Percentiles rank a stretch among this genome's conserved stretches.
phyloP scores from a whole-genome alignment of 2,329 filamentous ascomycete species.

The Ophidiomyces ophidiicola region DNA sequence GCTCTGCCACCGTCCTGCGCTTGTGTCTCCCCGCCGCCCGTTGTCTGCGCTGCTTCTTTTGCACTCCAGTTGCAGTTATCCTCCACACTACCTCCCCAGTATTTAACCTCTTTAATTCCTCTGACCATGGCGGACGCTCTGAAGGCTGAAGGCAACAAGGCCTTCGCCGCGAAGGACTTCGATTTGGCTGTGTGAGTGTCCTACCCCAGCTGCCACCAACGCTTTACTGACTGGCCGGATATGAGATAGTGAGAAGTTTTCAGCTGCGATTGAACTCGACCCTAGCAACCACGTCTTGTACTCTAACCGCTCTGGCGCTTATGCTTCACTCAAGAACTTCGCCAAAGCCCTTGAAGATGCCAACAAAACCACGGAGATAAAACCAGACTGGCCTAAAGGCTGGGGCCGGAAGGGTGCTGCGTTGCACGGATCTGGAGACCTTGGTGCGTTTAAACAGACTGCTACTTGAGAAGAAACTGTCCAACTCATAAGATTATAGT shows the following conservation, averaged over 20 bases:
- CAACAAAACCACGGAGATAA: conserved; percentile 83
- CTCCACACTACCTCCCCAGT: not conserved
- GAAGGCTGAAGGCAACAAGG: conserved; percentile 96
- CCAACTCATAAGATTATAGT: conserved; percentile 36
- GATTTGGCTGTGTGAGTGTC: conserved; percentile 79
- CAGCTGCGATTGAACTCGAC: conserved; percentile 79
- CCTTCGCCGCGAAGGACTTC: conserved; percentile 96
- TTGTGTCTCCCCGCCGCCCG: conserved; percentile 1
- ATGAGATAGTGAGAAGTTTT: conserved; percentile 70
- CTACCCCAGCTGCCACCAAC: not conserved
- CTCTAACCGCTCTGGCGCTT: conserved; percentile 82
- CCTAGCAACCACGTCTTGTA: conserved; percentile 91
- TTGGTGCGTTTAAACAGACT: conserved; percentile 40
- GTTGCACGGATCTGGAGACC: conserved; percentile 73
- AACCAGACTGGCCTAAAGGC: conserved; percentile 96
- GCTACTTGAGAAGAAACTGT: not conserved
- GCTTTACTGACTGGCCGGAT: conserved; percentile 6
- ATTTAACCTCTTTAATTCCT: conserved; percentile 11
- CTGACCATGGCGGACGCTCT: conserved; percentile 65
- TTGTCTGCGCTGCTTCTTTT: not conserved
- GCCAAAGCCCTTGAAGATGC: conserved; percentile 76
- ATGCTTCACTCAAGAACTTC: conserved; percentile 85
- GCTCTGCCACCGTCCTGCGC: conserved; percentile 6
- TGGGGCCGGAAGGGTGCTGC: conserved; percentile 90
- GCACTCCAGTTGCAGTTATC: not conserved